Percentiles rank a stretch among this genome's conserved stretches.
Evolutionary conservation across 2,329 filamentous ascomycete species (phyloP).

Genomic region (Beauveria sp.): DNA sequence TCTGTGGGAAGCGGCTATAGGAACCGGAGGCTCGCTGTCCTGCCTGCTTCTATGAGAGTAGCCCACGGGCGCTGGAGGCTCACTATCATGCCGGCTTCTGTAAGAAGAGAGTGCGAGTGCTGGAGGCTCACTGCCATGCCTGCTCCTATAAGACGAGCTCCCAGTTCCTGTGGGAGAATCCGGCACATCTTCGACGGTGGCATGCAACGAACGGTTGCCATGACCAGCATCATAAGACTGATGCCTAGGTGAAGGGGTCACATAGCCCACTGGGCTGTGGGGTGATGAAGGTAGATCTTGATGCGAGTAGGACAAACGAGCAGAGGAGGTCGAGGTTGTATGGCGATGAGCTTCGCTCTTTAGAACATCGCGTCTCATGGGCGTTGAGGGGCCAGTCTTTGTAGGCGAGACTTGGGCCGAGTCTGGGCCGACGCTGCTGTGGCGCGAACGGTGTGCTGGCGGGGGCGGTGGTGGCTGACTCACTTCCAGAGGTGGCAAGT

Average conservation of each 20-base stretch:
- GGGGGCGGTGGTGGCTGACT: constrained; percentile 47
- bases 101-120: no score
- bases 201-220: constrained; percentile 47
- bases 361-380: constrained; percentile 52
- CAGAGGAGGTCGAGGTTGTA: constrained; percentile 42
- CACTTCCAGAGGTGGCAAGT: constrained; percentile 30
- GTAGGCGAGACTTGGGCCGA: constrained; percentile 28
- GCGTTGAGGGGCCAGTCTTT: constrained; percentile 38
- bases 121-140: neutral
- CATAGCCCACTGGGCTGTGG: constrained; percentile 26
- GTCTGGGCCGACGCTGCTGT: constrained; percentile 38
- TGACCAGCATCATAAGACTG: constrained; percentile 43
- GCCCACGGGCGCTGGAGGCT: constrained; percentile 1
- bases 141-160: neutral
- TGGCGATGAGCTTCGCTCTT: constrained; percentile 49
- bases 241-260: constrained; percentile 34
- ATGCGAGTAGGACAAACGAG: constrained; percentile 44
- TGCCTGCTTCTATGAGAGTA: constrained; percentile 2
- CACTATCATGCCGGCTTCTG: neutral
- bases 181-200: constrained; percentile 56
- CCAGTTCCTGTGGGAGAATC: constrained; percentile 33
- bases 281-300: constrained; percentile 30
- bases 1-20: neutral
- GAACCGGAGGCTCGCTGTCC: neutral
- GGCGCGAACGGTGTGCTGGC: constrained; percentile 41